These are phyloP conservation scores for Eucalyptus tenuipes DNA, from an alignment of 345 rosid genomes.

Conservation along the genomic window DNA sequence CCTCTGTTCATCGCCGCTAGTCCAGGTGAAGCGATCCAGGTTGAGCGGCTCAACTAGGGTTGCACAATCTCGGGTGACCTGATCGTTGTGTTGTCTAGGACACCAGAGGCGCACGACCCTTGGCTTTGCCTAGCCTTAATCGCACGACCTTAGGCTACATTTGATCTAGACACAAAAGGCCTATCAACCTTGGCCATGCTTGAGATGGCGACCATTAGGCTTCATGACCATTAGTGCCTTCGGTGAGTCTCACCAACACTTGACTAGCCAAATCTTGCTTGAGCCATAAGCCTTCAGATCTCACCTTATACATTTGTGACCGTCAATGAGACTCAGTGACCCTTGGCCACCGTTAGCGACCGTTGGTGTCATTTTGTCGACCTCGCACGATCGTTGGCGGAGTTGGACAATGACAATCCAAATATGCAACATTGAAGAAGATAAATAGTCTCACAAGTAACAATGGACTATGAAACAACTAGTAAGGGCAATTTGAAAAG, in stretches of 20 bases:
- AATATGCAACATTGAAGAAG: neutral
- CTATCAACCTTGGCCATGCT: rapidly evolving
- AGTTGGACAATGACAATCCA: neutral
- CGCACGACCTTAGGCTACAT: neutral
- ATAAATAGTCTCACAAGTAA: neutral
- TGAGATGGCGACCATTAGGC: neutral
- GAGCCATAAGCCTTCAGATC: neutral
- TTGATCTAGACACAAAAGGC: neutral
- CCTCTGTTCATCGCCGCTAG: neutral
- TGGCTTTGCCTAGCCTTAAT: neutral
- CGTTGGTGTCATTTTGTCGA: rapidly evolving
- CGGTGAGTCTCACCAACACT: rapidly evolving
- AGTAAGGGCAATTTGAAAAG: neutral
- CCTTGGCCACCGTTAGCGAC: rapidly evolving
- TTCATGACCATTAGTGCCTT: neutral
- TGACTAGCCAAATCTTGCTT: neutral
- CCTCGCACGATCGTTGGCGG: rapidly evolving
- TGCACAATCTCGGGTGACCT: neutral
- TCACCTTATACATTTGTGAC: neutral
- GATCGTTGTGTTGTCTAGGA: rapidly evolving
- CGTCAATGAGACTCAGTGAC: rapidly evolving
- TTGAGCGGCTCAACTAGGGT: neutral
- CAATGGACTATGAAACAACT: neutral
- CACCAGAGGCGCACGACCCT: rapidly evolving
- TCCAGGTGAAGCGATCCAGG: neutral